Evolutionary conservation across 176 grass and related monocot species (phyloP), one percentile per base, ranked within the genome.

Genomic region (Carex pumila): DNA sequence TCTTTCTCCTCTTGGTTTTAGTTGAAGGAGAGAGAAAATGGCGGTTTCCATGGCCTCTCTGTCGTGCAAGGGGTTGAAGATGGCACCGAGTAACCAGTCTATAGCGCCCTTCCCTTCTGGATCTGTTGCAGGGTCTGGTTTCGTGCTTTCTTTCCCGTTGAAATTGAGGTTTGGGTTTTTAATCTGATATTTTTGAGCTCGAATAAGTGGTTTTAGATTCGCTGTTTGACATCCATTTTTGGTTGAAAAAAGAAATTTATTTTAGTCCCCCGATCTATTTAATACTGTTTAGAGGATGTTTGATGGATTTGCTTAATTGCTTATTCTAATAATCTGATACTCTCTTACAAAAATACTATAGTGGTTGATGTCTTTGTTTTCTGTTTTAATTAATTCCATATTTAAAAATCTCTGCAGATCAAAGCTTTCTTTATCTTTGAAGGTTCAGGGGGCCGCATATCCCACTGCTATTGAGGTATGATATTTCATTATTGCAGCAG

Each of bases 381-480:
- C 10, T 39, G 58, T 64, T 56, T 73, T 2, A 9, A 59, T 61
- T 58, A 47, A 22, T 41, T 61, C 30, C 3, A 34, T 64, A 21
- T 7, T 52, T 84, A 73, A 22, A 12, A 50, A 50, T 73, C 43
- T 73, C 7, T 57, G 25, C 37, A 90, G 88, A 70, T 85, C 70
- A 64, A 61, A 13, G 32, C 30, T 63, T 32, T 85, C 85, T 88
- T 71, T 90, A 84, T 77, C 79, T 82, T 74, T 93, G 59, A 90
- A 85, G 86, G 64, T 91, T 82, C 91, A 93, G 83, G 87, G 88
- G 83, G 88, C 92, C 72, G 64, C 91, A 88, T 95, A 87, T 82
- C 78, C 89, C 76, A 85, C 87, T 19, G 88, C 91, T 78, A 90
- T 99, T 87, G 91, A 99, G 96, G 96, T 99, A 93, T 50, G 32